Evolutionary conservation across 495 filamentous ascomycete genomes (phyloP).

Genomic region (Tuber magnatum): DNA sequence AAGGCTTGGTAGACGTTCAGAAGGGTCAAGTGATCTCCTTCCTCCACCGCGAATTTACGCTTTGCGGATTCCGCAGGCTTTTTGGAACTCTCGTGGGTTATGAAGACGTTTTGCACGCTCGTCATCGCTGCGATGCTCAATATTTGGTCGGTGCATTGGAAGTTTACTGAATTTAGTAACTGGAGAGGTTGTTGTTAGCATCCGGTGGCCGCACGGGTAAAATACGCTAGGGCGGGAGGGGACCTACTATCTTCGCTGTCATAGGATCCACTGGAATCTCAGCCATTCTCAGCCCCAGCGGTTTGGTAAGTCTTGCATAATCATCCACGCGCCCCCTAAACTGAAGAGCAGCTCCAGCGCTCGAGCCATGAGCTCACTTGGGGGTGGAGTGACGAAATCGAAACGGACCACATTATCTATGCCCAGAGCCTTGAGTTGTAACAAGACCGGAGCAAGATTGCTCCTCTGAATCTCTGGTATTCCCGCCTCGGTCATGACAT

Average conservation of each 20-base stretch:
- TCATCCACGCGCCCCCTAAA: conserved; percentile 80
- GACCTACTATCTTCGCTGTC: conserved; percentile 84
- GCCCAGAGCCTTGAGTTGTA: conserved; percentile 91
- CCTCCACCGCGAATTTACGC: conserved; percentile 81
- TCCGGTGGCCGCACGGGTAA: not conserved
- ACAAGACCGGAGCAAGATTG: conserved; percentile 80
- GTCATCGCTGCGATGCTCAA: conserved; percentile 93
- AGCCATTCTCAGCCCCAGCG: conserved; percentile 83
- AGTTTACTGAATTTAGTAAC: conserved; percentile 42
- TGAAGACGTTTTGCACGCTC: conserved; percentile 71
- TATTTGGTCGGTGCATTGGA: conserved; percentile 76
- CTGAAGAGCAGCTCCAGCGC: conserved; percentile 85
- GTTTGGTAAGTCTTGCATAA: conserved; percentile 84
- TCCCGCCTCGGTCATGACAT: conserved; percentile 60
- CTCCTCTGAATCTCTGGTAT: conserved; percentile 89
- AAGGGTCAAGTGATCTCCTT: conserved; percentile 92
- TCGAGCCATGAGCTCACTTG: conserved; percentile 76
- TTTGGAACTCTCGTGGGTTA: conserved; percentile 71
- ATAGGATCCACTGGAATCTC: conserved; percentile 92
- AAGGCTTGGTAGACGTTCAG: conserved; percentile 92
- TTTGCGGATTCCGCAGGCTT: conserved; percentile 64
- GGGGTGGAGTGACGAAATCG: conserved; percentile 80
- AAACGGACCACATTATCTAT: conserved; percentile 94
- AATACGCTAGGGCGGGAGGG: conserved; percentile 33
- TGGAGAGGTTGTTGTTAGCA: not conserved